These are phyloP conservation scores for Leccinum subgranulosum DNA, from an alignment of 768 basidiomycete genomes.

Conservation along the genomic window DNA sequence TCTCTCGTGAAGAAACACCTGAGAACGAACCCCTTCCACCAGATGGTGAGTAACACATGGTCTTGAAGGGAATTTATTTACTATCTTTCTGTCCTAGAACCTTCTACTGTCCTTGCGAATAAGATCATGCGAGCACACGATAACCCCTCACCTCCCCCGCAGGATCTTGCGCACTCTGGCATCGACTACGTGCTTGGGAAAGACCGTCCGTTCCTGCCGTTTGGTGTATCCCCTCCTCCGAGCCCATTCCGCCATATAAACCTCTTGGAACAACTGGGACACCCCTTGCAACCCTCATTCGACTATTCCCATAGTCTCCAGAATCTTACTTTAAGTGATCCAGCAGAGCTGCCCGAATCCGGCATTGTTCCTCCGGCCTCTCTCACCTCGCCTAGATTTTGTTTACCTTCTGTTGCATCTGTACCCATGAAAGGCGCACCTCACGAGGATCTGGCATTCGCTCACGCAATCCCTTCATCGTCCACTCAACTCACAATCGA, in stretches of 20 bases:
- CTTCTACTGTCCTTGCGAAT: slow-evolving; percentile 62
- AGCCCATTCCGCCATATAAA: slow-evolving; percentile 34
- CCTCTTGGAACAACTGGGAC: slow-evolving; percentile 27
- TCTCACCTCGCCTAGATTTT: slow-evolving; percentile 44
- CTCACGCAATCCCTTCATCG: slow-evolving; percentile 7
- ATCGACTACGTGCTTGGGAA: slow-evolving; percentile 15
- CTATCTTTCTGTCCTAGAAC: slow-evolving; percentile 42
- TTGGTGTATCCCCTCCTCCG: slow-evolving; percentile 20
- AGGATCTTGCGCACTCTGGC: slow-evolving; percentile 15
- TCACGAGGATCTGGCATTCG: not conserved
- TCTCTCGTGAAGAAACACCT: slow-evolving; percentile 47
- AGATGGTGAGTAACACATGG: slow-evolving; percentile 37
- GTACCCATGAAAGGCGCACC: not conserved
- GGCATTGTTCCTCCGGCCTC: slow-evolving; percentile 23
- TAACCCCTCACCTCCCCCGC: slow-evolving; percentile 72
- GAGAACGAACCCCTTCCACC: slow-evolving; percentile 42
- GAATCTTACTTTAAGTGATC: slow-evolving; percentile 2
- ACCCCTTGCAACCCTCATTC: slow-evolving; percentile 6
- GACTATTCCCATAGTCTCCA: not conserved
- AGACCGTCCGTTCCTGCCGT: slow-evolving; percentile 15
- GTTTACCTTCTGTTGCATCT: slow-evolving; percentile 28
- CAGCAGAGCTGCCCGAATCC: not conserved
- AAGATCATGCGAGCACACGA: slow-evolving; percentile 66
- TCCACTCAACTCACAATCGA: slow-evolving; percentile 13
- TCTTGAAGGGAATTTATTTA: slow-evolving; percentile 4